Conservation (phyloP, 1,284 basidiomycete species). For the Meripilus lineatus region DNA sequence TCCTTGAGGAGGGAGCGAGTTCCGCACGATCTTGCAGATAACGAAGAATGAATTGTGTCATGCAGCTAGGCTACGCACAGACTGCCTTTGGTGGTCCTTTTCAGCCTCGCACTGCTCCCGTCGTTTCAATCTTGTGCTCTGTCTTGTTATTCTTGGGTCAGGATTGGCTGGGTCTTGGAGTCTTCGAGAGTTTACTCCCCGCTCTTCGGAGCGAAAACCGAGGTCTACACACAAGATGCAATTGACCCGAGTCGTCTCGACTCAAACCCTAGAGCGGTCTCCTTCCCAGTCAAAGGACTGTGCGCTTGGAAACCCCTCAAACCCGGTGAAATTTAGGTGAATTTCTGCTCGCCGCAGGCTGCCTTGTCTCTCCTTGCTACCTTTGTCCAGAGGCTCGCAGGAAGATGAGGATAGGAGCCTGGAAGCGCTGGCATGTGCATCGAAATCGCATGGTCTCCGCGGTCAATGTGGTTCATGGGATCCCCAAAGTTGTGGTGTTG, state of each 20-base stretch:
- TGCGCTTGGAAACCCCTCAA: constrained; percentile 23
- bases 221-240: constrained; percentile 32
- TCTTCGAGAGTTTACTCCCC: constrained; percentile 4
- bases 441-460: constrained; percentile 46
- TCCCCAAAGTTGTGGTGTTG: constrained; percentile 6
- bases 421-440: constrained; percentile 46
- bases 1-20: constrained; percentile 25
- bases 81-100: constrained; percentile 23
- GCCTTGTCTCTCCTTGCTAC: constrained; percentile 18
- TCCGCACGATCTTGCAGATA: constrained; percentile 25
- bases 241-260: constrained; percentile 33
- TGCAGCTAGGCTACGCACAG: constrained; percentile 35
- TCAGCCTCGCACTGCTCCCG: constrained; percentile 32
- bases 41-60: constrained; percentile 8
- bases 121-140: constrained; percentile 13
- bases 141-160: background rate
- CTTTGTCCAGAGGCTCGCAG: constrained; percentile 21
- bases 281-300: constrained; percentile 13
- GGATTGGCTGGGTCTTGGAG: background rate
- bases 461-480: constrained; percentile 14
- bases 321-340: constrained; percentile 42
- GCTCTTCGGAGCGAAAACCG: constrained; percentile 18
- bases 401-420: constrained; percentile 27
- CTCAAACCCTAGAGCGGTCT: constrained; percentile 30
- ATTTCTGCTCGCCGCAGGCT: constrained; percentile 43